Conservation (phyloP, 2,329 filamentous ascomycete genomes). For the Ophiognomonia clavigignenti-juglandacearum region DNA sequence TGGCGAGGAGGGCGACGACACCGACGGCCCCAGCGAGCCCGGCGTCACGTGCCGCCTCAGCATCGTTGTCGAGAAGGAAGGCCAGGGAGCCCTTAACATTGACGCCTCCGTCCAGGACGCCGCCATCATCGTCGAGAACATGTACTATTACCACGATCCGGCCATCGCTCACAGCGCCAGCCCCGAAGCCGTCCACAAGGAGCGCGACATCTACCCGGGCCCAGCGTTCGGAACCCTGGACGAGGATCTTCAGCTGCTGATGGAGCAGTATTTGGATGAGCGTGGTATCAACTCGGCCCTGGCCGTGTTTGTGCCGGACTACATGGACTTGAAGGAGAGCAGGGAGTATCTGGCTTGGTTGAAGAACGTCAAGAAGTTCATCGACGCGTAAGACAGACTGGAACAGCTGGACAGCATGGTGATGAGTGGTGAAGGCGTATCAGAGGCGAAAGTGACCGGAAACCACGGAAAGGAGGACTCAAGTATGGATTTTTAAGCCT, state of each 20-base stretch:
- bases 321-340: conserved; percentile 98
- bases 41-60: conserved; percentile 78
- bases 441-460: neutral
- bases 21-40: conserved; percentile 43
- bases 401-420: neutral
- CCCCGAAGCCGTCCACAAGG: conserved; percentile 71
- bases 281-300: conserved; percentile 83
- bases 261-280: conserved; percentile 94
- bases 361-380: conserved; percentile 78
- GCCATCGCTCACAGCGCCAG: conserved; percentile 71
- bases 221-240: conserved; percentile 92
- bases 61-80: conserved; percentile 83
- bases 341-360: conserved; percentile 93
- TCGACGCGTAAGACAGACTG: conserved; percentile 55
- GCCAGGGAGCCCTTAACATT: conserved; percentile 79
- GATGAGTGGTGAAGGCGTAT: neutral
- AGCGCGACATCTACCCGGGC: conserved; percentile 78
- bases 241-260: conserved; percentile 86
- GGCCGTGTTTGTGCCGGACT: conserved; percentile 88
- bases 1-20: conserved; percentile 48
- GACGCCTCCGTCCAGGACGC: conserved; percentile 85
- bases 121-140: conserved; percentile 80
- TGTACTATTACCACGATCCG: conserved; percentile 79
- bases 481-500: neutral
- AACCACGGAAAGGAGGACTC: neutral